Evolutionary conservation across 495 filamentous ascomycete species (phyloP).

Genomic region (Monascus purpureus): DNA sequence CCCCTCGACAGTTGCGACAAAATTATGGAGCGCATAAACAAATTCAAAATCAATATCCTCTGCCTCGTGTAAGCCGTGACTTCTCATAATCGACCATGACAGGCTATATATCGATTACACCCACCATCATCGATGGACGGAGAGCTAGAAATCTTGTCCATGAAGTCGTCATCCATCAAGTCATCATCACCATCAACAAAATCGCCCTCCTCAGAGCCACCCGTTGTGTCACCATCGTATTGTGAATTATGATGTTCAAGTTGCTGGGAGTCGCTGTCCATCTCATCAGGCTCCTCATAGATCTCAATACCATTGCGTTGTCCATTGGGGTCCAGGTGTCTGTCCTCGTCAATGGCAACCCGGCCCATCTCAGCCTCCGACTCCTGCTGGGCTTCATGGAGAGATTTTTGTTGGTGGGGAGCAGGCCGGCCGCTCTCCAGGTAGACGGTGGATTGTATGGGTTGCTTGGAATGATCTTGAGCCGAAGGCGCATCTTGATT

Average conservation of each 20-base stretch:
- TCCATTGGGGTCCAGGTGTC: constrained; percentile 33
- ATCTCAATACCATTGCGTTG: constrained; percentile 32
- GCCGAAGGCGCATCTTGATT: constrained; percentile 67
- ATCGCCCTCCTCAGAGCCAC: constrained; percentile 39
- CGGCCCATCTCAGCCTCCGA: constrained; percentile 47
- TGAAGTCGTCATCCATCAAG: constrained; percentile 72
- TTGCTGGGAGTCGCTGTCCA: constrained; percentile 24
- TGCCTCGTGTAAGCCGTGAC: constrained; percentile 50
- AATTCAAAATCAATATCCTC: constrained; percentile 99
- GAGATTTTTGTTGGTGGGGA: constrained; percentile 71
- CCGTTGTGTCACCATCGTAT: constrained; percentile 26
- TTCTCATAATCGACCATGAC: constrained; percentile 2
- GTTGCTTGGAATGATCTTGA: constrained; percentile 55
- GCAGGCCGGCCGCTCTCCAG: constrained; percentile 46
- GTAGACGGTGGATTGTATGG: constrained; percentile 26
- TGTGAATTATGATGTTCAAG: constrained; percentile 39
- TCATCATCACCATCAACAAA: constrained; percentile 67
- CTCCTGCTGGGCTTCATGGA: constrained; percentile 69
- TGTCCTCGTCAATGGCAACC: constrained; percentile 30
- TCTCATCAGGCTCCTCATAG: constrained; percentile 26
- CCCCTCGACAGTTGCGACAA: constrained; percentile 93
- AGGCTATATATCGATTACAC: constrained; percentile 27
- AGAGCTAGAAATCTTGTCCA: constrained; percentile 96
- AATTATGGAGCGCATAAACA: constrained; percentile 95
- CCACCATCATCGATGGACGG: constrained; percentile 98